Evolutionary conservation across 2,329 filamentous ascomycete species (phyloP), one percentile per base, ranked within the genome.

Genomic region (Aureobasidium sp.): DNA sequence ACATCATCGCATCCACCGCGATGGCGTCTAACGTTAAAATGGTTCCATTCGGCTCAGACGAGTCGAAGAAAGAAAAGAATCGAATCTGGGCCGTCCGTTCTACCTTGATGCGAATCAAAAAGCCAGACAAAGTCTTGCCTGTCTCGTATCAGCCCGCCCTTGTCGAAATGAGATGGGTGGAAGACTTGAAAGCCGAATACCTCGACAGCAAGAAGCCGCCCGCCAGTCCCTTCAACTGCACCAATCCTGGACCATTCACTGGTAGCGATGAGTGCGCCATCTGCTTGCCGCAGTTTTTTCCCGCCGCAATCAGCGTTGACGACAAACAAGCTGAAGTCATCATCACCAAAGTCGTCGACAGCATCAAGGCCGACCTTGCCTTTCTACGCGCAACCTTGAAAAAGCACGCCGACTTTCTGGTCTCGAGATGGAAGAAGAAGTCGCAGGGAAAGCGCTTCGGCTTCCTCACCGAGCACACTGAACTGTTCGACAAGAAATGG

Each of bases 271-370:
- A 56, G 34, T 56, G 52, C 12, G 22, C 37, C 25, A 31, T 34
- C 17, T 56, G 52, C 39, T 56, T 44, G 29, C 52, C 52, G 25
- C 52, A 56, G n/a, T 56, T 42, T 12, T 56, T 56, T 25, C 52
- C 52, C 5, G 52, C 52, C 9, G 37, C 39, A 1, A 31, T 42
- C 8, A 22, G 12, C 37, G 37, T 44, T 25, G 42, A 12, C 12
- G 52, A 56, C 52, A 15, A 20, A 29, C 17, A 56, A 34, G 52
- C 52, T 17, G 3, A 22, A 20, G 22, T 12, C 15, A 29, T 44
- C 34, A 37, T 44, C 37, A 29, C 22, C 25, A 2, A n/a, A 36
- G 9, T 56, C 20, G 36, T 14, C 39, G 52, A 44, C 15, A 29
- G 25, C 39, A 44, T 56, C 37, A 56, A 56, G 17, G 9, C 9